Base-by-base conservation (phyloP, 1,139 yeast genomes). In the Debaryomyces udenii region DNA sequence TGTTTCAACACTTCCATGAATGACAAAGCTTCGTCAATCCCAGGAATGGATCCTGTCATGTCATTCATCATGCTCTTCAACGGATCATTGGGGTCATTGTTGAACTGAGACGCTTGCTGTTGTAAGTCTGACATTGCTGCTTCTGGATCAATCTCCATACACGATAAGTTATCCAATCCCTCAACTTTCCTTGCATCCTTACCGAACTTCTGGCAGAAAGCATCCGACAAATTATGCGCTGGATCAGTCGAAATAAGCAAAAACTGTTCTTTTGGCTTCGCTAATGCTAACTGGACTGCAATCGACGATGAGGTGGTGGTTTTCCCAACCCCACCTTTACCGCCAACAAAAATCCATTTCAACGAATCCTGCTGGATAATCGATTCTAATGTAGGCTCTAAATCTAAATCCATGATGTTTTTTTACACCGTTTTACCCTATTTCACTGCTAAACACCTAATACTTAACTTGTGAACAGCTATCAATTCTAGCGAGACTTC, bases 291-390 rank as follows among this genome's bases (percentile, higher is more conserved):
- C 66, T 93, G 98, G 45, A 91, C 87, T 20, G 99, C 96, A 52
- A 93, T 78, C 16, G 98, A 90, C 38, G 96, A 91, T 1, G 98
- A 91, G 3, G 97, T 88, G 33, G 99, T 93, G 51, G 99, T 93
- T 64, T 93, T 93, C 53, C 99, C 99, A 29, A 93, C 99, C 66
- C 99, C 99, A 62, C 99, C 99, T 73, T 93, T 93, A 55, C 99
- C 99, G 47, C 99, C 99, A 31, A 91, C 98, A 59, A 93, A 93
- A 51, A 93, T 86, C 99, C 99, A 93, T 59, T 87, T 87, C 57
- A 93, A 78, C 13, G 93, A 68, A 26, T 78, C 86, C 50, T 85
- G 89, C 24, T 72, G 58, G 39, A 86, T 70, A 40, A 86, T 67
- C 18, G 86, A 80, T 52, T 80, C 80, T 51, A 86, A 74, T 27